Evolutionary conservation across 1,284 basidiomycete species (phyloP).

Genomic region (Stereum hirsutum): DNA sequence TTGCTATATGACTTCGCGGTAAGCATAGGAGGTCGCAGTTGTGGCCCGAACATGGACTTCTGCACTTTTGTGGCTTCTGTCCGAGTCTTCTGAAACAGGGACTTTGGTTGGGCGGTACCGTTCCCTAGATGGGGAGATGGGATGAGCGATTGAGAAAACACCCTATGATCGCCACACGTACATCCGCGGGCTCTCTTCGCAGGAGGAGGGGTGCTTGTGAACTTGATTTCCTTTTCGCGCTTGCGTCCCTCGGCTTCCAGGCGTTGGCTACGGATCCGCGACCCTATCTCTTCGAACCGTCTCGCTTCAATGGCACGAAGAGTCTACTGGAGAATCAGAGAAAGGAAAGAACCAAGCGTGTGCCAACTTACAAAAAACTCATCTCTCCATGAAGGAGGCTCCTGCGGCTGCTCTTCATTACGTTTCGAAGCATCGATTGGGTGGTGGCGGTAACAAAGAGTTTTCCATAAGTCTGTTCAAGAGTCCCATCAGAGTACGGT

Average conservation of each 20-base stretch:
- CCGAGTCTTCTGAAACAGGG: conserved; percentile 68
- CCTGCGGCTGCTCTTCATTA: conserved; percentile 25
- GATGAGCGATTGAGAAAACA: conserved; percentile 4
- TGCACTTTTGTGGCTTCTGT: conserved; percentile 59
- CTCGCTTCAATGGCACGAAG: conserved; percentile 46
- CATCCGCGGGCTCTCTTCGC: conserved; percentile 49
- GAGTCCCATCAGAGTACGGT: conserved; percentile 10
- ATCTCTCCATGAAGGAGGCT: conserved; percentile 57
- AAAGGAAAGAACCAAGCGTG: conserved; percentile 2
- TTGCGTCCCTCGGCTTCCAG: conserved; percentile 61
- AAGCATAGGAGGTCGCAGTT: conserved; percentile 41
- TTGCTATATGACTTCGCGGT: conserved; percentile 33
- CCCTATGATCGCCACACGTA: conserved; percentile 26
- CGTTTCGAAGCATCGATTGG: conserved; percentile 40
- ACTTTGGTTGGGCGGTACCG: conserved; percentile 41
- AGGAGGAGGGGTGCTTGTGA: conserved; percentile 56
- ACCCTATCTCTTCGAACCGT: conserved; percentile 50
- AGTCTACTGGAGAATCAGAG: conserved; percentile 24
- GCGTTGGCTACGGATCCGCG: conserved; percentile 51
- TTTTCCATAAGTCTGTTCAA: conserved; percentile 58
- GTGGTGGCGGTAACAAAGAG: conserved; percentile 49
- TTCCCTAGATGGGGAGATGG: conserved; percentile 32
- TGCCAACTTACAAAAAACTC: conserved; percentile 49
- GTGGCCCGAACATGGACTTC: conserved; percentile 46
- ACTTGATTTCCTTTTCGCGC: conserved; percentile 62